Conservation (phyloP, 2,329 filamentous ascomycete species). For the Fusarium succisae region DNA sequence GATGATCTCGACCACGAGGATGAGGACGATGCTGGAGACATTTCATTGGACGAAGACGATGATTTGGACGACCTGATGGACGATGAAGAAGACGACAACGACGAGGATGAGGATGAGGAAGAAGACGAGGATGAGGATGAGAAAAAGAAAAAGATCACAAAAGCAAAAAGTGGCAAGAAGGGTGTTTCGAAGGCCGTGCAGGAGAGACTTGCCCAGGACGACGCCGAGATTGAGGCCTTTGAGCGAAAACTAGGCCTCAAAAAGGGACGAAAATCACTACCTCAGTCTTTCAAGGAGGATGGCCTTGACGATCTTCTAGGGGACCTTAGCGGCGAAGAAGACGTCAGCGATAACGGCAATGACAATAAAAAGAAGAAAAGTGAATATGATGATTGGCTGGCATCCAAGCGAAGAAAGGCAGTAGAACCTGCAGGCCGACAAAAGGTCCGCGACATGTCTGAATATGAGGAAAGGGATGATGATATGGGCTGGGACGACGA, state of each 20-base stretch:
- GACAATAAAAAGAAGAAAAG: constrained; percentile 68
- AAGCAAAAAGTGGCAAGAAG: constrained; percentile 42
- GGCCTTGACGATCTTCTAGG: constrained; percentile 82
- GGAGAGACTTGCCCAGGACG: constrained; percentile 79
- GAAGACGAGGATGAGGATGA: constrained; percentile 34
- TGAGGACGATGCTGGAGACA: constrained; percentile 5
- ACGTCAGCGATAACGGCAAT: constrained; percentile 60
- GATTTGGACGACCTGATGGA: constrained; percentile 38
- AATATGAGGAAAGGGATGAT: constrained; percentile 26
- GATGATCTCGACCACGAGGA: constrained; percentile 13
- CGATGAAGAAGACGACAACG: constrained; percentile 31
- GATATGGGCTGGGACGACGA: constrained; percentile 37
- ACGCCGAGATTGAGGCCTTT: constrained; percentile 85
- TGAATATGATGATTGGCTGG: constrained; percentile 69
- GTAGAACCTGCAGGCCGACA: constrained; percentile 10
- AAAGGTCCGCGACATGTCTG: constrained; percentile 34
- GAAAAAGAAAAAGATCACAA: constrained; percentile 24
- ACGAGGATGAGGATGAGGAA: constrained; percentile 23
- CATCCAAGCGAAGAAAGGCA: constrained; percentile 64
- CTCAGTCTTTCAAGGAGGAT: constrained; percentile 80
- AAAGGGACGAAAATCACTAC: constrained; percentile 77
- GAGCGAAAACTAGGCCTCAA: constrained; percentile 88
- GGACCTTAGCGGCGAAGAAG: constrained; percentile 58
- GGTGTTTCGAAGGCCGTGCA: constrained; percentile 33
- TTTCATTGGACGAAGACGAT: constrained; percentile 38